phyloP scores from a whole-genome alignment of 2,329 filamentous ascomycete genomes.

The Passalora sequoiae region DNA sequence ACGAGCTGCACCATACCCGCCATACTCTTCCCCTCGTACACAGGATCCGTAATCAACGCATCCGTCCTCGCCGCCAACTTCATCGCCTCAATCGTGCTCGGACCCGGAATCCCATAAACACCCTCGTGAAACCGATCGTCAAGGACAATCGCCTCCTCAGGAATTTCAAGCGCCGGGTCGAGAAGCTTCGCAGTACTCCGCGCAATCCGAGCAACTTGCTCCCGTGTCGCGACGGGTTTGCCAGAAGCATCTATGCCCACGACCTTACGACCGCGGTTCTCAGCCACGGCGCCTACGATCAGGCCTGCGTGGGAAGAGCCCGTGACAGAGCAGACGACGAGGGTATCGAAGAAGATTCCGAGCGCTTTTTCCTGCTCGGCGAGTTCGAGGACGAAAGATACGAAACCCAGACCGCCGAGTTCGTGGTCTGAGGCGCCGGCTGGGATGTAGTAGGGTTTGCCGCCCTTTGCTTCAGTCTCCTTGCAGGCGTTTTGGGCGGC shows the following conservation, averaged over 20 bases:
- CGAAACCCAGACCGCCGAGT: slow-evolving; percentile 64
- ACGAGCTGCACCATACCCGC: slow-evolving; percentile 67
- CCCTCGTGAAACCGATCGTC: slow-evolving; percentile 63
- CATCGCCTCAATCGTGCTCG: slow-evolving; percentile 62
- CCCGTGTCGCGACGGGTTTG: slow-evolving; percentile 56
- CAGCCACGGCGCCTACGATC: slow-evolving; percentile 63
- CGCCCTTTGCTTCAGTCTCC: slow-evolving; percentile 50
- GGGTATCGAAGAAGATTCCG: slow-evolving; percentile 61
- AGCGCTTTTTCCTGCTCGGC: slow-evolving; percentile 56
- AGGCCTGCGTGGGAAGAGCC: slow-evolving; percentile 67
- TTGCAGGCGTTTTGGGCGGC: slow-evolving; percentile 50
- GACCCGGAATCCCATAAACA: slow-evolving; percentile 62
- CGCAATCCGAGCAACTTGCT: slow-evolving; percentile 63
- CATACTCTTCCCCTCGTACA: slow-evolving; percentile 71
- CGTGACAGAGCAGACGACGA: slow-evolving; percentile 62
- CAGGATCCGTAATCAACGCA: slow-evolving; percentile 68
- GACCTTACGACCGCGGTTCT: slow-evolving; percentile 47
- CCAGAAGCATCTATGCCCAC: slow-evolving; percentile 64
- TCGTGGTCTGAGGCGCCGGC: slow-evolving; percentile 67
- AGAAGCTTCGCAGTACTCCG: slow-evolving; percentile 59
- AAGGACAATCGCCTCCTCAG: slow-evolving; percentile 57
- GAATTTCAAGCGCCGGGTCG: slow-evolving; percentile 58
- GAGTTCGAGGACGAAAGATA: slow-evolving; percentile 66
- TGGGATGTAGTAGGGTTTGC: slow-evolving; percentile 66
- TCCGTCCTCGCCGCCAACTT: slow-evolving; percentile 63